Base-by-base conservation (phyloP, 192 early-diverging fungal species). In the Rhizophagus clarus region DNA sequence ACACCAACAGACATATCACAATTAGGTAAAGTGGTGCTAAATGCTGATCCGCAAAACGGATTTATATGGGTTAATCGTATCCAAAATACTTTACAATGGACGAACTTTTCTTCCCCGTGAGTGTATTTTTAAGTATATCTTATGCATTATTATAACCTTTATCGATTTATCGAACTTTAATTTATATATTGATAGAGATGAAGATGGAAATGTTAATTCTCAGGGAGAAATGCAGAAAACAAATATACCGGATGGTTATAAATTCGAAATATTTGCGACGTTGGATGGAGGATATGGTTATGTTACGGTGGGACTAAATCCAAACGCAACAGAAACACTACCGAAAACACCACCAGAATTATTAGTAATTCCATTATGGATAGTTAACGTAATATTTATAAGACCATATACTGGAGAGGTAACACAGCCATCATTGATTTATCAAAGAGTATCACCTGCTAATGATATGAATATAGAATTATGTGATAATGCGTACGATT, bases 21-120 rank as follows among this genome's bases (percentile, higher is more conserved):
- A 66, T 66, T 66, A 2, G 63, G 63, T 66, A 31, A 26, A 17
- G 24, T 17, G 29, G 5, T 66, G 8, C 11, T n/a, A 31, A 34
- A 70, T 70, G 2, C 68, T 70, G n/a, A 31, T 34, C 68, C 29
- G 17, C 20, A 34, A 22, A 7, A 37, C 10, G 68, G 17, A 70
- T 70, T 70, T 42, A 32, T 70, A 7, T 70, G 68, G 68, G 34
- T 70, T 34, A 70, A 70, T 34, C 68, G 32, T 70, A 34, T 70
- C 17, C 20, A 32, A 42, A n/a, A 70, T 9, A n/a, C 15, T 9
- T 2, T 70, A 37, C 29, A 34, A 70, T 70, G 29, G 68, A 42
- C 29, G 28, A 70, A 42, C 28, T 42, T 42, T 70, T 42, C 68
- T 20, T 17, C 32, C n/a, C 8, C 31, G 68, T 70, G 32, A 42